phyloP scores from a whole-genome alignment of 2,329 filamentous ascomycete genomes.

The Mycocentrospora acerina region DNA sequence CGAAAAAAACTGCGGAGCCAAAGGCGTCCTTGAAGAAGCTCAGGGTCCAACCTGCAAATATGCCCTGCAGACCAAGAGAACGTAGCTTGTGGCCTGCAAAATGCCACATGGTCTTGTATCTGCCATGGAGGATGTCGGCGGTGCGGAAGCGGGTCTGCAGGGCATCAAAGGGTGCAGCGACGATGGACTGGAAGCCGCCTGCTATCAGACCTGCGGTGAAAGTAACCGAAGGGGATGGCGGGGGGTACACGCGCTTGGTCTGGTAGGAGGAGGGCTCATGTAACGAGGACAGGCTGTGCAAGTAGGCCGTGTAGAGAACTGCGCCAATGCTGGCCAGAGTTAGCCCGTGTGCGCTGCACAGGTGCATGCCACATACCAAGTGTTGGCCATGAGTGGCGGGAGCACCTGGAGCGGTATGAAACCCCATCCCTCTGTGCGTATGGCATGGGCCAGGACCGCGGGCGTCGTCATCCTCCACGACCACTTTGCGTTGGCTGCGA shows the following conservation, averaged over 20 bases:
- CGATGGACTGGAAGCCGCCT: slow-evolving; percentile 67
- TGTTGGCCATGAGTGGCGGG: slow-evolving; percentile 72
- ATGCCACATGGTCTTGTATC: slow-evolving; percentile 69
- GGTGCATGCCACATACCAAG: slow-evolving; percentile 50
- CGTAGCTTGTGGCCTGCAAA: slow-evolving; percentile 67
- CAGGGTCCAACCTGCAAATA: slow-evolving; percentile 73
- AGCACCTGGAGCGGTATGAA: slow-evolving; percentile 77
- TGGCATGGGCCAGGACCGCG: slow-evolving; percentile 66
- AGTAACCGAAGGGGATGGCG: slow-evolving; percentile 63
- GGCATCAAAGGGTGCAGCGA: slow-evolving; percentile 75
- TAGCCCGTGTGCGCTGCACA: background rate
- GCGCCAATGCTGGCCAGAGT: slow-evolving; percentile 60
- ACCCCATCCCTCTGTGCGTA: slow-evolving; percentile 70
- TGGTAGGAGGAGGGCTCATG: slow-evolving; percentile 66
- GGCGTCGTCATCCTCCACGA: slow-evolving; percentile 68
- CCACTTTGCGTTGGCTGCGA: slow-evolving; percentile 53
- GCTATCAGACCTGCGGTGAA: slow-evolving; percentile 71
- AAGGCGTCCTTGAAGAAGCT: slow-evolving; percentile 69
- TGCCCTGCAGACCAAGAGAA: slow-evolving; percentile 71
- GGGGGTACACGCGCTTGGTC: slow-evolving; percentile 68
- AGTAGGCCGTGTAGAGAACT: slow-evolving; percentile 73
- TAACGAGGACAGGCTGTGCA: slow-evolving; percentile 66
- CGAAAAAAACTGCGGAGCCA: slow-evolving; percentile 72
- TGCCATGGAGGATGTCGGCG: slow-evolving; percentile 59
- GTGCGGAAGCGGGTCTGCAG: slow-evolving; percentile 72